phyloP scores from a whole-genome alignment of 805 yeast genomes.

The Teunomyces gatunensis region DNA sequence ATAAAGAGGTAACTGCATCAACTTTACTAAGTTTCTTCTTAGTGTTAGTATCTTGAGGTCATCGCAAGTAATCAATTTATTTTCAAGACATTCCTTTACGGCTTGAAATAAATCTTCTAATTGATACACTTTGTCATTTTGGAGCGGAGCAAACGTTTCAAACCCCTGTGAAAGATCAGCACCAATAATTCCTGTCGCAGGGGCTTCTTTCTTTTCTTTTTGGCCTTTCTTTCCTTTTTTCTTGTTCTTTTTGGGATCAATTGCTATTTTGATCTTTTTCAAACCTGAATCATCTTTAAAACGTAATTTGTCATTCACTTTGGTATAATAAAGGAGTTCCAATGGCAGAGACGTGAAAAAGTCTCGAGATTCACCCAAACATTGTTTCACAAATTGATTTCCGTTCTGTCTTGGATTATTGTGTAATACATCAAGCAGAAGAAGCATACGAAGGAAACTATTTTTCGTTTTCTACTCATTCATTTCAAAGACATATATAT shows the following conservation, averaged over 20 bases:
- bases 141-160: conserved; percentile 10
- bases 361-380: not conserved
- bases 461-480: not conserved
- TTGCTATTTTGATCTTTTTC: not conserved
- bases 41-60: conserved; percentile 13
- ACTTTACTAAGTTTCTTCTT: conserved; percentile 16
- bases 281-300: conserved; percentile 8
- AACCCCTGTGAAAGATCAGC: conserved; percentile 17
- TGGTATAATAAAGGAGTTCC: not conserved
- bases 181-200: conserved; percentile 14
- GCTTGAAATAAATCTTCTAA: conserved; percentile 14
- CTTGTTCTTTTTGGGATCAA: not conserved
- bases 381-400: not conserved
- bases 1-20: conserved; percentile 20
- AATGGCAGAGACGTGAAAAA: not conserved
- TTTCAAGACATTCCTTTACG: conserved; percentile 9
- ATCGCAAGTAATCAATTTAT: not conserved
- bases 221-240: not conserved
- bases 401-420: not conserved
- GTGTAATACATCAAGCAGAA: not conserved
- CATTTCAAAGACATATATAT: not conserved
- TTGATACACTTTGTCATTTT: conserved; percentile 11
- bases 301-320: not conserved
- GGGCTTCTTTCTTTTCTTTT: conserved; percentile 4
- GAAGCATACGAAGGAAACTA: not conserved